Evolutionary conservation across 495 filamentous ascomycete species (phyloP), one percentile per base, ranked within the genome.

Genomic region (Bacidia rubella): DNA sequence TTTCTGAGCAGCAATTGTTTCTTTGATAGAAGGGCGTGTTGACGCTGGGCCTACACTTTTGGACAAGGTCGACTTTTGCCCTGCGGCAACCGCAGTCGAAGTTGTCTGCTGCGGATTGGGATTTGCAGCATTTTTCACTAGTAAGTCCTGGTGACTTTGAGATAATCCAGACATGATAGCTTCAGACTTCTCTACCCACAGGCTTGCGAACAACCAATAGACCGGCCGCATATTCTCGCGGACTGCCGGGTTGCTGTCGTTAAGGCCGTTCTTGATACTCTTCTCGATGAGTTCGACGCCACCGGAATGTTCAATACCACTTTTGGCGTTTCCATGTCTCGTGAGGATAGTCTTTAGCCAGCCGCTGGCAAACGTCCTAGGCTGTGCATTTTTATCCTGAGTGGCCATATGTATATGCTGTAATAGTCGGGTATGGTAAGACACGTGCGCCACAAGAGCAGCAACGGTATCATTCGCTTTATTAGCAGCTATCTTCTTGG

Each of bases 331-430:
- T 2, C 79, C 67, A 62, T 95, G 86, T 54, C 86, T 85, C 50
- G 71, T 81, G 26, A 98, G 66, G 29, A 97, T 57, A 2, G 83
- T 87, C 64, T 79, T 85, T 11, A 97, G 67, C 92, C 92, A 98
- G 11, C 79, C 84, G 19, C 85, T 68, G 11, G 82, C 82, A 66
- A 79, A 95, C 1, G 76, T 76, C 47, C 92, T 79, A 23, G 89
- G 76, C 57, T 87, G 82, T 1, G 87, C 80, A 63, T 95, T 97
- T 69, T 95, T 98, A 63, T 97, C 92, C 62, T 90, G 82, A 49
- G 74, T 81, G 24, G 93, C 88, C 51, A 66, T 66, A 64, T 77
- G 79, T 27, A 97, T 70, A 59, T 96, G 89, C 59, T 93, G 85
- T 70, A 95, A 72, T 51, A 95, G 70, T 19, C 88, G 82, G 50